Evolutionary conservation across 768 basidiomycete genomes (phyloP).

Genomic region (Pleurotus citrinopileatus): DNA sequence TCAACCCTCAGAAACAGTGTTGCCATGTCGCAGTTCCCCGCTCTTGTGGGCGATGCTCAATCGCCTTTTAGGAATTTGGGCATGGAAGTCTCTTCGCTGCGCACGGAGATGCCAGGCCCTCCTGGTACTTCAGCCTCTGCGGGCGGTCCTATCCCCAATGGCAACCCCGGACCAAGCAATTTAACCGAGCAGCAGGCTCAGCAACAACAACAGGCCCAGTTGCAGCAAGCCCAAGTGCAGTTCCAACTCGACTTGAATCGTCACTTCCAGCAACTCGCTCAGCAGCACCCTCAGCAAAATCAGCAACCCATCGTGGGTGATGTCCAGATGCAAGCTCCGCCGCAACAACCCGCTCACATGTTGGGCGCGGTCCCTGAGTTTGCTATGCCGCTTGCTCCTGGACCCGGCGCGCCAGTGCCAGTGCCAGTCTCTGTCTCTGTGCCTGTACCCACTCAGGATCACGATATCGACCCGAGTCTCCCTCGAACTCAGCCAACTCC

Average conservation of each 20-base stretch:
- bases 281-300: background rate
- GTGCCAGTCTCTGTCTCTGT: background rate
- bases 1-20: constrained; percentile 10
- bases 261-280: background rate
- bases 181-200: background rate
- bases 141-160: background rate
- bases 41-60: background rate
- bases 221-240: constrained; percentile 6
- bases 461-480: constrained; percentile 7
- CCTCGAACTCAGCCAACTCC: background rate
- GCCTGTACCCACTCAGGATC: constrained; percentile 6
- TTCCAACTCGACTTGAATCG: constrained; percentile 1
- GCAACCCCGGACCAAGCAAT: background rate
- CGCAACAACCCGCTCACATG: background rate
- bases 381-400: background rate
- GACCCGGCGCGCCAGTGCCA: background rate
- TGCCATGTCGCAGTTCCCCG: constrained; percentile 6
- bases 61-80: constrained; percentile 1
- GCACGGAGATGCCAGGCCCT: constrained; percentile 13
- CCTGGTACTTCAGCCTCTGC: background rate
- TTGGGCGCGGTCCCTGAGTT: background rate
- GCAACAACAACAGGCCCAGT: background rate
- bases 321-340: constrained; percentile 6
- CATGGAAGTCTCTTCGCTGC: constrained; percentile 15
- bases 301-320: background rate